Percentiles rank a stretch among this genome's conserved stretches.
phyloP scores from a whole-genome alignment of 2,329 filamentous ascomycete species.

The Acrocalymma vagum region DNA sequence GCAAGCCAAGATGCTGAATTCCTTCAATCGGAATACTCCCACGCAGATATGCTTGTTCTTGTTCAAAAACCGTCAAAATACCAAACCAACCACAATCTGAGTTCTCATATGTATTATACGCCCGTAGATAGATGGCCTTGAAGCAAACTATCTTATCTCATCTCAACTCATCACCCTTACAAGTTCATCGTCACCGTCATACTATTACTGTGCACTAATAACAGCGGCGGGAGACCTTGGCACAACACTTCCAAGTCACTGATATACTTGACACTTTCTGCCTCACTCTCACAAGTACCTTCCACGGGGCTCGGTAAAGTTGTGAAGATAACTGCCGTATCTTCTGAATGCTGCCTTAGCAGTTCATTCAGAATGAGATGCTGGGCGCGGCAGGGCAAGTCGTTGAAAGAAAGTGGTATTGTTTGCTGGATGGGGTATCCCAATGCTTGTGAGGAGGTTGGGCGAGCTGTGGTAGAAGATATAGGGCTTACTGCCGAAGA shows the following conservation, averaged over 20 bases:
- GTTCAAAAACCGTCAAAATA: too few species aligned
- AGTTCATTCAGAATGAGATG: constrained; percentile 88
- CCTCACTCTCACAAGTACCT: constrained; percentile 75
- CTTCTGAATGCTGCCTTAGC: constrained; percentile 60
- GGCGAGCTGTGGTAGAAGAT: constrained; percentile 3
- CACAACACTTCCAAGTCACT: constrained; percentile 82
- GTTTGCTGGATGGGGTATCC: constrained; percentile 67
- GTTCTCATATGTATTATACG: too few species aligned
- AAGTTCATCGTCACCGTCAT: constrained; percentile 87
- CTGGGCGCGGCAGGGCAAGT: constrained; percentile 83
- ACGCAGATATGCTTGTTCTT: too few species aligned
- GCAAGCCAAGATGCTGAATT: too few species aligned
- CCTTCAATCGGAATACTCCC: too few species aligned
- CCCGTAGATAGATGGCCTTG: too few species aligned
- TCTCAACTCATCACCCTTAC: constrained; percentile 45
- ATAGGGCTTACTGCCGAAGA: constrained; percentile 4
- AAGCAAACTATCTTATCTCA: neutral
- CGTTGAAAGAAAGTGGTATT: constrained; percentile 82
- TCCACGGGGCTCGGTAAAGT: constrained; percentile 83
- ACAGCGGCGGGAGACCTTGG: constrained; percentile 75
- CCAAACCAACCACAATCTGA: too few species aligned
- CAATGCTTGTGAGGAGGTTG: constrained; percentile 29
- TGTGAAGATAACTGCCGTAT: constrained; percentile 80
- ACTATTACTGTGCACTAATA: constrained; percentile 86
- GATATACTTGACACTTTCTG: constrained; percentile 76